Evolutionary conservation across 2,329 filamentous ascomycete genomes (phyloP), one percentile per base, ranked within the genome.

Genomic region (Boeremia exigua): DNA sequence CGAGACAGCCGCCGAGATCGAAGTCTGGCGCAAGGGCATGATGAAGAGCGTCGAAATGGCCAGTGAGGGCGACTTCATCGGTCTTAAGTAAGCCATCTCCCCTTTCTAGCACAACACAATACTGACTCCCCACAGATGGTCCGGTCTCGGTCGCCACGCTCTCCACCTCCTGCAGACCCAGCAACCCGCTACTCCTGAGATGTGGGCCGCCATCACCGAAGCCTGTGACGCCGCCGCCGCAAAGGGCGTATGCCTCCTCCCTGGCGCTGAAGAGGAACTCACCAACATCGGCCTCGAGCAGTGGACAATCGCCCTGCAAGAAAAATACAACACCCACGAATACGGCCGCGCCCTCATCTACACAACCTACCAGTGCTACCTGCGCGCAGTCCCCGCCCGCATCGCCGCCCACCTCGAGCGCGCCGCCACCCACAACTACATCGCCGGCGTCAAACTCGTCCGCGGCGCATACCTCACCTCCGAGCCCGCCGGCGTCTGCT

Each of bases 191-290:
- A 85, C 86, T 1, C 79, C 83, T 4, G 82, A 84, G 7, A 86
- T 96, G 67, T 81, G 84, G 48, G 77, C 83, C 12, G 88, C 90
- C 12, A 90, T 96, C 59, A 84, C 90, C 62, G 81, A 85, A 44
- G 88, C 96, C 61, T 96, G 92, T 76, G 80, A 87, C 42, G 83
- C 89, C 14, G 92, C 92, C 0, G 82, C 85, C 2, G 79, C 84
- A 33, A 86, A 88, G 47, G 86, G 88, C 23, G 86, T 96, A 2
- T 83, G 86, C 3, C 82, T 97, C 1, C 84, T 96, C 2, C 91
- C 96, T 59, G 91, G 96, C 60, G 93, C 92, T 1, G 93, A 97
- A 76, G 91, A 96, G 74, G 87, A 88, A 53, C 83, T 85, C 51
- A 83, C 95, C 28, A 91, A 96, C 76, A 79, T 83, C 6, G 91